Evolutionary conservation across 768 basidiomycete genomes (phyloP).

Genomic region (Lentinula boryana): DNA sequence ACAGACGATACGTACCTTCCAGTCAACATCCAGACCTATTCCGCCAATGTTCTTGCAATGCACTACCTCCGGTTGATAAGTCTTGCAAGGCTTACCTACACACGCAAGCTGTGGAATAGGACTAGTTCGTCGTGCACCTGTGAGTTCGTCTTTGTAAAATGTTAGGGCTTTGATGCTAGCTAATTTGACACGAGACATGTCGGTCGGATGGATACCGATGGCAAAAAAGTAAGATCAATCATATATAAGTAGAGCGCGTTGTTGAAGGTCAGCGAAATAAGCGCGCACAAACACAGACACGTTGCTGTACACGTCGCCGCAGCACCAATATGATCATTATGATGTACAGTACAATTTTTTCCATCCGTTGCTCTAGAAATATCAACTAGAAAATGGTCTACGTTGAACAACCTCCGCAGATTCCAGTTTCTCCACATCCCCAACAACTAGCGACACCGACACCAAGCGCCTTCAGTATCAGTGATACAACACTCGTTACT

Average conservation of each 20-base stretch:
- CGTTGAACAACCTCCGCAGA: conserved; percentile 64
- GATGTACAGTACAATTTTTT: background rate
- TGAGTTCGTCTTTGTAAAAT: conserved; percentile 67
- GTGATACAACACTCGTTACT: conserved; percentile 74
- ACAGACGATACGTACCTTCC: conserved; percentile 56
- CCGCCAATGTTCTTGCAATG: conserved; percentile 81
- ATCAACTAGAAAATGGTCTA: conserved; percentile 11
- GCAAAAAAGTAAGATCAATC: background rate
- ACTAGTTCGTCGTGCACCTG: conserved; percentile 55
- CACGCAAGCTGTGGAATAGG: conserved; percentile 80
- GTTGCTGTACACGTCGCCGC: background rate
- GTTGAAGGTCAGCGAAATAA: background rate
- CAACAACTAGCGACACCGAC: conserved; percentile 76
- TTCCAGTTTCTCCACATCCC: conserved; percentile 69
- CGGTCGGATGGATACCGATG: conserved; percentile 6
- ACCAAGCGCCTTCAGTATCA: conserved; percentile 70
- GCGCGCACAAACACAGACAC: background rate
- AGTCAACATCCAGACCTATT: conserved; percentile 75
- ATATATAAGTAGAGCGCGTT: background rate
- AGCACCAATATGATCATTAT: background rate
- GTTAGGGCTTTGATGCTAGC: conserved; percentile 69
- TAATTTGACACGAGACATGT: conserved; percentile 69
- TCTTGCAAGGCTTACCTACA: conserved; percentile 67
- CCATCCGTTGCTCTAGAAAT: background rate
- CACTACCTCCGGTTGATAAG: conserved; percentile 80